phyloP scores from a whole-genome alignment of 257 asterid species.

The Solanum lignicaule region DNA sequence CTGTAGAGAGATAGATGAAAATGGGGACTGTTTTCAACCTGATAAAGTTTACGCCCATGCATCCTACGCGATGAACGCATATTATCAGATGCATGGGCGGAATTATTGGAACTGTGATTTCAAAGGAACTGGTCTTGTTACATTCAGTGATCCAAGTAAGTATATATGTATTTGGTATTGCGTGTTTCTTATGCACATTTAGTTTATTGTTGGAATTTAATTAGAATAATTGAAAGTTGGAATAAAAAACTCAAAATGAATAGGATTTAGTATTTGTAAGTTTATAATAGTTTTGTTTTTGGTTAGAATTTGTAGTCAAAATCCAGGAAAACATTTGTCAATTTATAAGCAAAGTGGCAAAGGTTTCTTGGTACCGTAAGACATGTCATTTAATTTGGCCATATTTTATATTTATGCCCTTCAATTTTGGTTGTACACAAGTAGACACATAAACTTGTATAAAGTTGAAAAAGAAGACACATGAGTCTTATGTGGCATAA shows the following conservation, averaged over 20 bases:
- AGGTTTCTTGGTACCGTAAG: no score
- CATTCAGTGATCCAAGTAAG: constrained; percentile 57
- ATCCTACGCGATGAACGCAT: constrained; percentile 50
- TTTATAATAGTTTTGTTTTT: not conserved
- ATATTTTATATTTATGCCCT: no score
- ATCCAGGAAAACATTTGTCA: no score
- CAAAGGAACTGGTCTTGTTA: constrained; percentile 47
- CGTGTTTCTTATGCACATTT: not conserved
- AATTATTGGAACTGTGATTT: constrained; percentile 63
- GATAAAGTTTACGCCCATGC: constrained; percentile 47
- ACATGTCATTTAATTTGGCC: no score
- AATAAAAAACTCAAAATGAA: not conserved
- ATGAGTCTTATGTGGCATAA: no score
- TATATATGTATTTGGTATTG: not conserved
- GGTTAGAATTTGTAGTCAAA: not conserved
- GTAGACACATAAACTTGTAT: no score
- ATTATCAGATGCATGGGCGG: constrained; percentile 65
- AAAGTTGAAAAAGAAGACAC: no score
- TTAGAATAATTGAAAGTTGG: no score
- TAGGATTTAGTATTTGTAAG: not conserved
- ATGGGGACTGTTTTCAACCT: constrained; percentile 31
- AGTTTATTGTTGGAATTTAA: not conserved
- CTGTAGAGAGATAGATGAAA: constrained; percentile 37
- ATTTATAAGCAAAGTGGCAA: no score
- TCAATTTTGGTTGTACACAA: no score